Conservation (phyloP, 2,329 filamentous ascomycete species). For the Keithomyces neogunnii region DNA sequence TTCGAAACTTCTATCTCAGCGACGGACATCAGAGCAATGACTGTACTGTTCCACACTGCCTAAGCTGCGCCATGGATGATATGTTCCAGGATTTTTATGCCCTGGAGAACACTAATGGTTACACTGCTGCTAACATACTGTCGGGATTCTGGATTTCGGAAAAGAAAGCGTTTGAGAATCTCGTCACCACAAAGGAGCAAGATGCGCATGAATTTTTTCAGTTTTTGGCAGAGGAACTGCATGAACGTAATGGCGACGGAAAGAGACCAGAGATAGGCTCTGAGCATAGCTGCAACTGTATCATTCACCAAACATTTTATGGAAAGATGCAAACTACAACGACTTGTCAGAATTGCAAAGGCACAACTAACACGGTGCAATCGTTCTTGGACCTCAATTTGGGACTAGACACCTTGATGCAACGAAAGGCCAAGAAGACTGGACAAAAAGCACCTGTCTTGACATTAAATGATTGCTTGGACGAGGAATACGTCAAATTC, state of each 20-base stretch:
- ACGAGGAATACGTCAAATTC: conserved; percentile 74
- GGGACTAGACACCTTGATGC: conserved; percentile 68
- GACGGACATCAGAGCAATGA: conserved; percentile 77
- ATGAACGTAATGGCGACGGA: conserved; percentile 68
- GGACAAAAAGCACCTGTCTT: conserved; percentile 33
- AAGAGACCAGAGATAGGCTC: conserved; percentile 51
- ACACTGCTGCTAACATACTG: conserved; percentile 82
- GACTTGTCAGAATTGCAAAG: conserved; percentile 80
- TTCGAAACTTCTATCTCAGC: conserved; percentile 85
- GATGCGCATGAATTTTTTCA: conserved; percentile 97
- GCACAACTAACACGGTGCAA: conserved; percentile 73
- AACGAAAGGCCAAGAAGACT: conserved; percentile 52
- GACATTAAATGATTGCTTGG: conserved; percentile 66
- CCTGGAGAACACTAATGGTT: conserved; percentile 74
- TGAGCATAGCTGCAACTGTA: conserved; percentile 69
- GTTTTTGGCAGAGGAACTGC: conserved; percentile 85
- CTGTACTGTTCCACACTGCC: conserved; percentile 55
- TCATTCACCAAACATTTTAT: conserved; percentile 91
- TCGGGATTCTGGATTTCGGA: conserved; percentile 85
- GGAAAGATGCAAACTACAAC: conserved; percentile 86
- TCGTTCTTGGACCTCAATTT: conserved; percentile 87
- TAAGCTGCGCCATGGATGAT: conserved; percentile 64
- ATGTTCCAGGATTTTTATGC: conserved; percentile 67
- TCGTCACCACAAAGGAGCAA: conserved; percentile 89
- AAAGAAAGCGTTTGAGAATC: conserved; percentile 60